Percentiles rank a stretch among this genome's conserved stretches.
Conservation (phyloP, 2,329 filamentous ascomycete species). For the Xylariaceae sp. region DNA sequence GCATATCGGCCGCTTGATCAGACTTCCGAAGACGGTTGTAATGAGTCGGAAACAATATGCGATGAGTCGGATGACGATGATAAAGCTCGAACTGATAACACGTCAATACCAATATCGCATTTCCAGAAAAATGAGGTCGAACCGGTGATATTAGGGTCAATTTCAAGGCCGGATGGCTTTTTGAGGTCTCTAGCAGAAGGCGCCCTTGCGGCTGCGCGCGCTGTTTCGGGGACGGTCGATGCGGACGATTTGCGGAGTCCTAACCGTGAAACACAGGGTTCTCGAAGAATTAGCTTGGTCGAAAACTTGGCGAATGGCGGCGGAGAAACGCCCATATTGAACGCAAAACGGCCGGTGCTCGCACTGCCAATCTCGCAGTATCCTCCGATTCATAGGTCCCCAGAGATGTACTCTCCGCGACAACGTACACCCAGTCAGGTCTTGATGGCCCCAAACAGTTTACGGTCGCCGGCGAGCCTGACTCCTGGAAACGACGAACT, state of each 20-base stretch:
- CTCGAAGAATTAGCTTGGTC: conserved; percentile 20
- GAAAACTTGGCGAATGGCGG: conserved; percentile 19
- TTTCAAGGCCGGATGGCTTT: conserved; percentile 21
- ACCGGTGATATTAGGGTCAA: conserved; percentile 11
- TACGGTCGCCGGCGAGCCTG: conserved; percentile 36
- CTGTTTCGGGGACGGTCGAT: conserved; percentile 23
- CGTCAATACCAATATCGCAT: conserved; percentile 26
- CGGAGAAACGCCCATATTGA: conserved; percentile 18
- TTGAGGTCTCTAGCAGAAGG: conserved; percentile 30
- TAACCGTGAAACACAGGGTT: conserved; percentile 16
- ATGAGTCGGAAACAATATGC: conserved; percentile 27
- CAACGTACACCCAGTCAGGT: conserved; percentile 26
- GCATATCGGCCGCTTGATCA: conserved; percentile 50
- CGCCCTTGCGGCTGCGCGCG: conserved; percentile 27
- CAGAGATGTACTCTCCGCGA: conserved; percentile 29
- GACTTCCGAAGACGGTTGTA: conserved; percentile 39
- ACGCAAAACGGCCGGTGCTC: conserved; percentile 27
- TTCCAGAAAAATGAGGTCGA: conserved; percentile 19
- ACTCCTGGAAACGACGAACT: conserved; percentile 30
- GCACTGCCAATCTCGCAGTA: conserved; percentile 32
- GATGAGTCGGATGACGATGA: conserved; percentile 31
- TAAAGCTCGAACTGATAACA: conserved; percentile 31
- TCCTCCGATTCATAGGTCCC: conserved; percentile 23
- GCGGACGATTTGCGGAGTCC: conserved; percentile 18
- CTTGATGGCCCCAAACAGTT: conserved; percentile 32